Base-by-base conservation (phyloP, 2,329 filamentous ascomycete species). In the Trichoderma koningiopsis region DNA sequence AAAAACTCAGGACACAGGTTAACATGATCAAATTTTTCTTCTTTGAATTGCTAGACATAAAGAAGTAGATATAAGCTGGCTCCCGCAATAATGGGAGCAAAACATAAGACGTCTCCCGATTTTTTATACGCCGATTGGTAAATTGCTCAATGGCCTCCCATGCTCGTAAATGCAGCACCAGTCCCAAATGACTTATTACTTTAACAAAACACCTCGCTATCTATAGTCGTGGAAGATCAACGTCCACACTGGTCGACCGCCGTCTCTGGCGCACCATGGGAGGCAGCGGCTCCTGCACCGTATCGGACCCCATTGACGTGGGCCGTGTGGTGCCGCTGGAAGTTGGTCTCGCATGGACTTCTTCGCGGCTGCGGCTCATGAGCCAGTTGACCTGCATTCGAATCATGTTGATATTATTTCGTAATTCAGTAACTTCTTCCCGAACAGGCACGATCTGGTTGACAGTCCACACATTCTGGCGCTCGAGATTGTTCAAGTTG, bases 381-480 rank as follows among this genome's bases (percentile, higher is more conserved):
- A 88, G 80, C 85, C 85, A 88, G 68, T 85, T 84, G 56, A 88
- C 84, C 72, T 88, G 86, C 86, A 88, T 88, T 66, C 84, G 83
- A 55, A 88, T 81, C 73, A 87, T 85, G 62, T 86, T 86, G 70
- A 87, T 80, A 72, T 84, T 87, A 77, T 84, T 87, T 55, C 84
- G 81, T 53, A 88, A 79, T 75, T 90, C 88, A 4, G 85, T 83
- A n/a, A 90, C 83, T 76, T 89, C 86, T 70, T 90, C 87, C 68
- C 88, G 87, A 70, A 90, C 84, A 8, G 85, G 87, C 74, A 88
- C 83, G 5, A 87, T 85, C 76, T 89, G 86, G 73, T 88, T 89
- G 74, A 89, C 82, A 10, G 88, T 82, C 82, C 87, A 85, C 77
- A 88, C 85, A 37, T 84, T 87, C 74, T 89, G 87, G 60, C 86